Base-by-base conservation (phyloP, 306 rosid genomes). In the Sechiopsis laciniata region DNA sequence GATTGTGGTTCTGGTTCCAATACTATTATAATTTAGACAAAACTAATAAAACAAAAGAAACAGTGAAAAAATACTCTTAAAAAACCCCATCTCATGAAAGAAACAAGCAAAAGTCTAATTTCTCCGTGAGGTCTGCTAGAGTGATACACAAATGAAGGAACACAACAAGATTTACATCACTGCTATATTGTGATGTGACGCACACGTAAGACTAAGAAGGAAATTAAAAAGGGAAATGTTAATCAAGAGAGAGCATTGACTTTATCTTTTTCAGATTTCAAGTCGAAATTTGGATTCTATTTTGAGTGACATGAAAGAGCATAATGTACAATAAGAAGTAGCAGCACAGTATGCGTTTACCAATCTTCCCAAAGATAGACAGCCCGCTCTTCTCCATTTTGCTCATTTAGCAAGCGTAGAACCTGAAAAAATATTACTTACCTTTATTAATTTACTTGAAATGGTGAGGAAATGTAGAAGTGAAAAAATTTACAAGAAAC, bases 331-430 rank as follows among this genome's bases (percentile, higher is more conserved):
- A n/a, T 21, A 8, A 22, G 15, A 24, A 32, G 32, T 22, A n/a
- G 61, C 21, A 53, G 55, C 73, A 73, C 78, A 70, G 71, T 22
- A 62, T 64, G 42, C 74, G 40, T 80, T 80, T 84, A 89, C 98
- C 98, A 93, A 79, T 87, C 97, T 72, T 87, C 94, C 76, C 79
- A 57, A 84, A 93, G 81, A 84, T 80, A 77, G 37, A 79, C 89
- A 57, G 84, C 84, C 45, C 81, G 77, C 83, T 90, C 97, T 79
- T 83, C 91, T 73, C 97, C 98, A 17, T 75, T 85, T 62, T 80
- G 82, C 84, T 93, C 98, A 77, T 89, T 83, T 76, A 90, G 83
- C 83, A 93, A 76, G 45, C 96, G 94, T 71, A 93, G 97, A 84
- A 90, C 90, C 98, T 93, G 80, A 71, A 82, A 79, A 82, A 68